Evolutionary conservation across 768 basidiomycete genomes (phyloP).

Genomic region (Dioszegia aurantiaca): DNA sequence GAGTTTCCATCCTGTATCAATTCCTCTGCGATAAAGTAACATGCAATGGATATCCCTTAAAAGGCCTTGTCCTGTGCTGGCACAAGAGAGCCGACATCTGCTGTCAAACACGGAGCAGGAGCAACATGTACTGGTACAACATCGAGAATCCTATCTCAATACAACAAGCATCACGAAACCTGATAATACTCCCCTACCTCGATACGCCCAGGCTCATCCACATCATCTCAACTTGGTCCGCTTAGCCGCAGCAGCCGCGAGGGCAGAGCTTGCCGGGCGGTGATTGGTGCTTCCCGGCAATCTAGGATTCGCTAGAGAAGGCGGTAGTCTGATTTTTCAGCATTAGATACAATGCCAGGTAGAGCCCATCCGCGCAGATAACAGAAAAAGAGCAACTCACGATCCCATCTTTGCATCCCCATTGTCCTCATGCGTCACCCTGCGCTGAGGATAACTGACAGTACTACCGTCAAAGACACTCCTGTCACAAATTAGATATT

Average conservation of each 20-base stretch:
- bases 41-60: neutral
- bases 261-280: slow-evolving; percentile 27
- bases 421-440: slow-evolving; percentile 84
- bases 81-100: too few species aligned
- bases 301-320: slow-evolving; percentile 35
- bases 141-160: too few species aligned
- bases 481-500: slow-evolving; percentile 2
- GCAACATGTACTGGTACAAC: too few species aligned
- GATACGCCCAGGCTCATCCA: too few species aligned
- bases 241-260: slow-evolving; percentile 18
- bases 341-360: neutral
- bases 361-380: too few species aligned
- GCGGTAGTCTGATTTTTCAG: slow-evolving; percentile 31
- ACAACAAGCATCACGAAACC: neutral
- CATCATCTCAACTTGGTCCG: slow-evolving; percentile 28
- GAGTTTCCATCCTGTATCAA: neutral
- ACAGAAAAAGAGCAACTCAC: slow-evolving; percentile 24
- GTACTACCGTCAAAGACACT: slow-evolving; percentile 73
- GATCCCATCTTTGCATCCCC: slow-evolving; percentile 53
- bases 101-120: too few species aligned
- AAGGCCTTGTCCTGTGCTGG: too few species aligned
- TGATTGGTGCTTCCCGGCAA: slow-evolving; percentile 45
- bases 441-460: slow-evolving; percentile 72
- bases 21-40: neutral
- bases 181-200: too few species aligned